Percentiles rank a stretch among this genome's conserved stretches.
Conservation (phyloP, 2,329 filamentous ascomycete genomes). For the Neofusicoccum sp. region DNA sequence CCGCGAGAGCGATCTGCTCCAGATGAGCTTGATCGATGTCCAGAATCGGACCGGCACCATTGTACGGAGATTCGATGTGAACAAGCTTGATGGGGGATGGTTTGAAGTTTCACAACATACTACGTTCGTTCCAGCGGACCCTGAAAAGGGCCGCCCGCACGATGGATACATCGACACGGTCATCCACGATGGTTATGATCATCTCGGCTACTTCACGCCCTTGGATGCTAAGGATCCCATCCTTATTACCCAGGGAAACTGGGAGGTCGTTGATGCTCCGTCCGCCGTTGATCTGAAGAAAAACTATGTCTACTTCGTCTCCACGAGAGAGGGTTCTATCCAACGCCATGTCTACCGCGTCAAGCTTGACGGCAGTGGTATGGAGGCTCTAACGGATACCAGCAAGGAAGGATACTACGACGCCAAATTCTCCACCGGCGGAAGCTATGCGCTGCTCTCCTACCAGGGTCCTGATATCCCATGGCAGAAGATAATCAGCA, state of each 20-base stretch:
- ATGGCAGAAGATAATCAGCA: slow-evolving; percentile 88
- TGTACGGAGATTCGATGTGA: slow-evolving; percentile 77
- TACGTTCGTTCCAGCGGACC: slow-evolving; percentile 82
- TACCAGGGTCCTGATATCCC: slow-evolving; percentile 86
- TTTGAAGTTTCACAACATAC: slow-evolving; percentile 91
- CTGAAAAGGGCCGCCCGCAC: slow-evolving; percentile 70
- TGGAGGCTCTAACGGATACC: slow-evolving; percentile 74
- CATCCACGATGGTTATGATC: slow-evolving; percentile 83
- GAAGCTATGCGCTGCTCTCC: slow-evolving; percentile 80
- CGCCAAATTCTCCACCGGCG: slow-evolving; percentile 80
- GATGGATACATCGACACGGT: slow-evolving; percentile 95
- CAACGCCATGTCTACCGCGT: slow-evolving; percentile 93
- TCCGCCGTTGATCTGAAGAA: slow-evolving; percentile 81
- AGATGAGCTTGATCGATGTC: slow-evolving; percentile 84
- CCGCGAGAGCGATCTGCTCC: slow-evolving; percentile 87
- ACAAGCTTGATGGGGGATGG: slow-evolving; percentile 91
- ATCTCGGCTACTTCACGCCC: slow-evolving; percentile 90
- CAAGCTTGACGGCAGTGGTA: slow-evolving; percentile 74
- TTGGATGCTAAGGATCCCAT: slow-evolving; percentile 80
- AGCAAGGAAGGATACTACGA: slow-evolving; percentile 75
- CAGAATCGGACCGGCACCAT: slow-evolving; percentile 71
- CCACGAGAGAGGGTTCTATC: slow-evolving; percentile 83
- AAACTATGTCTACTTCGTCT: slow-evolving; percentile 88
- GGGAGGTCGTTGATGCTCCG: slow-evolving; percentile 88
- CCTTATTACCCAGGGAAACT: slow-evolving; percentile 83